Conservation (phyloP, 345 rosid genomes). For the Boechera stricta region DNA sequence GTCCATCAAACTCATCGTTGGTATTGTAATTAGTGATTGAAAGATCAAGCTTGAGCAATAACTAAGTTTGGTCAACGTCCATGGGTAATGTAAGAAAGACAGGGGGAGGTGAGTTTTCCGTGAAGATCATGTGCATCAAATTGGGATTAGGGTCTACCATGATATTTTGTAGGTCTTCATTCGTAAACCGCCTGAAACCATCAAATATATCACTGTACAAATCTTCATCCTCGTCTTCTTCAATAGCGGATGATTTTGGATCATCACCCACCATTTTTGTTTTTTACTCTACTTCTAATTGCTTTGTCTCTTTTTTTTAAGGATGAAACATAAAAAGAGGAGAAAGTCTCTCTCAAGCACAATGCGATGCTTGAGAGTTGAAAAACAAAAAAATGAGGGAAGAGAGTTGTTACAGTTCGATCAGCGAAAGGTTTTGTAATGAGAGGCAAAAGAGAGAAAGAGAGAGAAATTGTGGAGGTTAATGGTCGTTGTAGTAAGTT, state of each 20-base stretch:
- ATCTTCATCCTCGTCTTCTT: neutral
- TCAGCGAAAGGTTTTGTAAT: constrained; percentile 18
- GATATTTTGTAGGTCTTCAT: neutral
- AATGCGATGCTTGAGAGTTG: constrained; percentile 43
- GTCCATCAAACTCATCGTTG: neutral
- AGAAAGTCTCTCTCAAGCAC: constrained; percentile 37
- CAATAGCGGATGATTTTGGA: neutral
- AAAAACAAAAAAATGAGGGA: constrained; percentile 31
- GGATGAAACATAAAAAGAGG: neutral
- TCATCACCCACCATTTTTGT: constrained; percentile 29
- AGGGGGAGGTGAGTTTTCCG: neutral
- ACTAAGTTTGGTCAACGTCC: neutral
- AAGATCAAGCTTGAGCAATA: neutral
- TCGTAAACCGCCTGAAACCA: neutral
- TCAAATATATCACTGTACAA: neutral
- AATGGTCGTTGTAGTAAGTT: constrained; percentile 36
- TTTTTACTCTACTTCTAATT: constrained; percentile 22
- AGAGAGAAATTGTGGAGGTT: constrained; percentile 13
- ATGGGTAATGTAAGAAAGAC: neutral
- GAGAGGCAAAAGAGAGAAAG: neutral
- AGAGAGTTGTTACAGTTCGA: neutral
- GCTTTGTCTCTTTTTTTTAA: neutral
- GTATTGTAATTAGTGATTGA: neutral
- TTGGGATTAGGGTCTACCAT: neutral
- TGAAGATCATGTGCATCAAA: neutral